A percentile compares a stretch with the other conserved stretches of the same genome.
Conservation (phyloP, 306 rosid genomes). For the Casuarina cunninghamiana region DNA sequence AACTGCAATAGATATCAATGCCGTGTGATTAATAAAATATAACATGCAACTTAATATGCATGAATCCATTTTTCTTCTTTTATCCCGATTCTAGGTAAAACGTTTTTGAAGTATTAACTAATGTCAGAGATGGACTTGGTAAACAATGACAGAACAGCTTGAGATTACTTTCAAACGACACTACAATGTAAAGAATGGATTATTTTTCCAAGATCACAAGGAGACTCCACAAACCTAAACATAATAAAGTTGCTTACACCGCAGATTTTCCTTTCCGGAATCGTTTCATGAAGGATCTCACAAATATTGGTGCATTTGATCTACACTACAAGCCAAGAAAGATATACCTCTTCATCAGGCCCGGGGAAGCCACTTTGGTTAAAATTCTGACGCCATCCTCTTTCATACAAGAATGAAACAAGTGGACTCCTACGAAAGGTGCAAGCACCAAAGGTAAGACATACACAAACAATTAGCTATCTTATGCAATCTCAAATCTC, state of each 20-base stretch:
- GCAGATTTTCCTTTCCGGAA: neutral
- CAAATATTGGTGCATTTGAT: neutral
- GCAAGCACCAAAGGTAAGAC: slow-evolving; percentile 19
- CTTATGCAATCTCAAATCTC: slow-evolving; percentile 7
- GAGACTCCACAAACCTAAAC: neutral
- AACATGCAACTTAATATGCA: too few species aligned
- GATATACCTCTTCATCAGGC: slow-evolving; percentile 83
- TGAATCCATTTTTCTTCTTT: too few species aligned
- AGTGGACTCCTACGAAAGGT: slow-evolving; percentile 72
- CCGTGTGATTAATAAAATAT: neutral
- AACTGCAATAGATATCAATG: slow-evolving; percentile 52
- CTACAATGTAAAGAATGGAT: neutral
- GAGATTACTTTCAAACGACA: neutral
- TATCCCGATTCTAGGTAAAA: too few species aligned
- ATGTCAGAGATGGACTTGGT: neutral
- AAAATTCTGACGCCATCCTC: slow-evolving; percentile 99
- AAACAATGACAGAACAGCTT: neutral
- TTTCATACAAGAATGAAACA: slow-evolving; percentile 91
- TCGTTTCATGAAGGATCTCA: neutral
- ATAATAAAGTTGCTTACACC: slow-evolving; percentile 1
- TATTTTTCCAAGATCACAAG: neutral
- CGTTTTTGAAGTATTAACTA: too few species aligned
- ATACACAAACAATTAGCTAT: slow-evolving; percentile 20
- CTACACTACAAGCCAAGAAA: neutral
- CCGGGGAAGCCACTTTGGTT: slow-evolving; percentile 88